Evolutionary conservation across 352 stramenopile genomes (phyloP).

Genomic region (Thalassiosira hispida): DNA sequence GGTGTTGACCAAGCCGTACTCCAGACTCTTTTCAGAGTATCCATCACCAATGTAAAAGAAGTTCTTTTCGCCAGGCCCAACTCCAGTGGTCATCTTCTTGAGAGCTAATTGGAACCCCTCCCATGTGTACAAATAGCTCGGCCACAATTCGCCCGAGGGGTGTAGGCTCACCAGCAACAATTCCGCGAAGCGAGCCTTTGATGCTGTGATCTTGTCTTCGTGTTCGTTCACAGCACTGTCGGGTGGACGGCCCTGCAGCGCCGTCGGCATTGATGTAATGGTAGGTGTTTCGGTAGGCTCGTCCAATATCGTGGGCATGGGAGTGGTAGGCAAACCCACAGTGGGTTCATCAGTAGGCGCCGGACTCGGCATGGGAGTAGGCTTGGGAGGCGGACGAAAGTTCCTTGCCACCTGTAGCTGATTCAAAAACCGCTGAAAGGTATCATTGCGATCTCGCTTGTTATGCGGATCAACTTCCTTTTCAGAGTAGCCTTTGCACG

Average conservation of each 20-base stretch:
- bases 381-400: conserved; percentile 38
- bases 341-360: conserved; percentile 31
- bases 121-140: conserved; percentile 58
- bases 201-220: conserved; percentile 11
- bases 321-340: conserved; percentile 24
- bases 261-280: conserved; percentile 30
- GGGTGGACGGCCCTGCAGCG: conserved; percentile 31
- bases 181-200: conserved; percentile 24
- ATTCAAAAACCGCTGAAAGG: conserved; percentile 59
- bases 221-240: conserved; percentile 10
- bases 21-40: conserved; percentile 24
- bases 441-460: conserved; percentile 53
- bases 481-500: conserved; percentile 37
- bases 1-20: conserved; percentile 55
- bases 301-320: conserved; percentile 18
- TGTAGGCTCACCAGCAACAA: conserved; percentile 42
- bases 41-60: conserved; percentile 48
- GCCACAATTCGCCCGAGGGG: conserved; percentile 39
- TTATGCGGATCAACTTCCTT: conserved; percentile 43
- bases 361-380: conserved; percentile 45
- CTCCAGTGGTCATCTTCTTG: conserved; percentile 52
- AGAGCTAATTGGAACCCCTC: conserved; percentile 39
- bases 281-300: conserved; percentile 41
- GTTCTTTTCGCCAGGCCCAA: conserved; percentile 48
- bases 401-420: conserved; percentile 41